Conservation (phyloP, 75 land plant species). For the Cunninghamia lanceolata region DNA sequence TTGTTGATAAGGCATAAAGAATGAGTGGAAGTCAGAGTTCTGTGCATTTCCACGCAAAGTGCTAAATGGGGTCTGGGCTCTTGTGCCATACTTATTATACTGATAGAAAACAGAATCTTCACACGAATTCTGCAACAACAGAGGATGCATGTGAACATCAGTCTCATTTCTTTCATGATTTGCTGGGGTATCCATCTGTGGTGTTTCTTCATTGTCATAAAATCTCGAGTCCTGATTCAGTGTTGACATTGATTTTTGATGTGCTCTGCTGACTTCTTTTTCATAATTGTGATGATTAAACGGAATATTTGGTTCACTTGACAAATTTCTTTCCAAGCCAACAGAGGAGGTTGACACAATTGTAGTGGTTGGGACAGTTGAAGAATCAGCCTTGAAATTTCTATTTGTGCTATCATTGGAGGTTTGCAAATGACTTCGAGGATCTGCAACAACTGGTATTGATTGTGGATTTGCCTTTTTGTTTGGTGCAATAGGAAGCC, state of each 20-base stretch:
- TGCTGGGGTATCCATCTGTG: constrained; percentile 8
- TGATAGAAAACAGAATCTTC: constrained; percentile 32
- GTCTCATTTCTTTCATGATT: not conserved
- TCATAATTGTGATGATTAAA: not conserved
- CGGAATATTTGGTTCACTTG: not conserved
- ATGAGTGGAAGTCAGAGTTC: constrained; percentile 54
- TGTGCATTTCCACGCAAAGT: constrained; percentile 25
- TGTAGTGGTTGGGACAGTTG: not conserved
- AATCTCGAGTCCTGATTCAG: not conserved
- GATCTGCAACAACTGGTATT: not conserved
- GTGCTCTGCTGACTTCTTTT: not conserved
- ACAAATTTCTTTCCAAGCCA: not conserved
- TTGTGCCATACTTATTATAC: constrained; percentile 15
- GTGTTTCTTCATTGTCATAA: not conserved
- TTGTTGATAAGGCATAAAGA: constrained; percentile 33
- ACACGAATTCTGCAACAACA: constrained; percentile 49
- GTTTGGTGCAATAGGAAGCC: not conserved
- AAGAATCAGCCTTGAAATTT: not conserved
- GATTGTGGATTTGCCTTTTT: not conserved
- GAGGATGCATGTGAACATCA: constrained; percentile 76
- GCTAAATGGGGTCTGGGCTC: constrained; percentile 22
- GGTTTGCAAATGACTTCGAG: constrained; percentile 1
- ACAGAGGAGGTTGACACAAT: not conserved
- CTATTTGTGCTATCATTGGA: not conserved
- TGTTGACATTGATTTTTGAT: not conserved